phyloP scores from a whole-genome alignment of 495 filamentous ascomycete species.

The Daldinia concentrica region DNA sequence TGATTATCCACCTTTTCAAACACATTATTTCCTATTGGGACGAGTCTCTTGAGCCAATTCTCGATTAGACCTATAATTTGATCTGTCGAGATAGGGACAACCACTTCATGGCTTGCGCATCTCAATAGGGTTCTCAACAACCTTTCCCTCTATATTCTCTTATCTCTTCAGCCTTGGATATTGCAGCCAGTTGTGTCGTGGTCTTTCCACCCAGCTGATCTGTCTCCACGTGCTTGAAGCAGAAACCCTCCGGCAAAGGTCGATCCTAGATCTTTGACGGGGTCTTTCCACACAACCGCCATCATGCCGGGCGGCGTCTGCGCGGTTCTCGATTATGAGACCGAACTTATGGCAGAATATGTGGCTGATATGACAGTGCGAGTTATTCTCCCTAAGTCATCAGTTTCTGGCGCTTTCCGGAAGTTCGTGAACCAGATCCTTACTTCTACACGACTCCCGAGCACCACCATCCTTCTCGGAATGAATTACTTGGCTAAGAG shows the following conservation, averaged over 20 bases:
- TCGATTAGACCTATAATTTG: background rate
- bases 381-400: conserved; percentile 74
- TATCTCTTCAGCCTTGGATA: conserved; percentile 56
- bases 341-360: conserved; percentile 98
- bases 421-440: conserved; percentile 96
- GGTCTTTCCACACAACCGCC: conserved; percentile 36
- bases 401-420: conserved; percentile 80
- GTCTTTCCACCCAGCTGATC: conserved; percentile 38
- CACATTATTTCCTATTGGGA: conserved; percentile 5
- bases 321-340: conserved; percentile 96
- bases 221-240: conserved; percentile 55
- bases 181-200: conserved; percentile 42
- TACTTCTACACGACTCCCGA: conserved; percentile 92
- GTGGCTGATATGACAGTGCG: conserved; percentile 90
- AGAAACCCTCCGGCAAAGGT: conserved; percentile 46
- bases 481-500: conserved; percentile 89
- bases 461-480: conserved; percentile 92
- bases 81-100: conserved; percentile 19
- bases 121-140: conserved; percentile 53
- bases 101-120: conserved; percentile 56
- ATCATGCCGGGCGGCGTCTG: conserved; percentile 85
- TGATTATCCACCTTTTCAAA: background rate
- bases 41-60: background rate
- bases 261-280: conserved; percentile 43
- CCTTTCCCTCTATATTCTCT: conserved; percentile 28